A percentile compares a stretch with the other conserved stretches of the same genome.
phyloP scores from a whole-genome alignment of 441 rosid species.

The Euphorbia celastroides region DNA sequence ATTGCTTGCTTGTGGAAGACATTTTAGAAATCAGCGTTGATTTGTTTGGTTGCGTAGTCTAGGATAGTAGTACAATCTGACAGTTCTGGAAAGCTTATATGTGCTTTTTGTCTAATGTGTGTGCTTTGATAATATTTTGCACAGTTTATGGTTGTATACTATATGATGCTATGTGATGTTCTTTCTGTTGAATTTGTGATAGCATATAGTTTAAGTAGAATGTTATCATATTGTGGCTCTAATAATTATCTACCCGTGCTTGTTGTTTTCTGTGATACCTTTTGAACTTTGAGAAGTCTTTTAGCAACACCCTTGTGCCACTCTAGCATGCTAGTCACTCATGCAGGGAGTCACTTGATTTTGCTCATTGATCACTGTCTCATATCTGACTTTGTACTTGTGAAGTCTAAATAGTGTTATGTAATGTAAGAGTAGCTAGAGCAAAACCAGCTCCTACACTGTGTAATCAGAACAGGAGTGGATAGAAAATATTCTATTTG shows the following conservation, averaged over 20 bases:
- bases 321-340: too few species aligned
- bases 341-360: too few species aligned
- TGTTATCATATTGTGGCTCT: too few species aligned
- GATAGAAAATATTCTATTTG: background rate
- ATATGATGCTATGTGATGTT: too few species aligned
- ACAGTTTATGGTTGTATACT: too few species aligned
- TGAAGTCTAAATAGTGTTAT: background rate
- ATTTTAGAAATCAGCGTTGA: background rate
- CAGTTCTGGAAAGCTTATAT: slow-evolving; percentile 2
- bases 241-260: too few species aligned
- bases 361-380: too few species aligned
- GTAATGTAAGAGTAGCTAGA: background rate
- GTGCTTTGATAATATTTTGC: background rate
- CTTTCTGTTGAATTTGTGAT: too few species aligned
- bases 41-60: background rate
- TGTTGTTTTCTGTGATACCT: too few species aligned
- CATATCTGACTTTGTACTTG: too few species aligned
- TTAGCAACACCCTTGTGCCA: background rate
- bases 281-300: slow-evolving; percentile 4
- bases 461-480: background rate
- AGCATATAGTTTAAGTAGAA: too few species aligned
- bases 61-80: background rate
- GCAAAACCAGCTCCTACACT: background rate
- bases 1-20: background rate
- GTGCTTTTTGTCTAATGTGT: background rate